Evolutionary conservation across 1,284 basidiomycete species (phyloP), one percentile per base, ranked within the genome.

Genomic region (Trichosporon asahii): DNA sequence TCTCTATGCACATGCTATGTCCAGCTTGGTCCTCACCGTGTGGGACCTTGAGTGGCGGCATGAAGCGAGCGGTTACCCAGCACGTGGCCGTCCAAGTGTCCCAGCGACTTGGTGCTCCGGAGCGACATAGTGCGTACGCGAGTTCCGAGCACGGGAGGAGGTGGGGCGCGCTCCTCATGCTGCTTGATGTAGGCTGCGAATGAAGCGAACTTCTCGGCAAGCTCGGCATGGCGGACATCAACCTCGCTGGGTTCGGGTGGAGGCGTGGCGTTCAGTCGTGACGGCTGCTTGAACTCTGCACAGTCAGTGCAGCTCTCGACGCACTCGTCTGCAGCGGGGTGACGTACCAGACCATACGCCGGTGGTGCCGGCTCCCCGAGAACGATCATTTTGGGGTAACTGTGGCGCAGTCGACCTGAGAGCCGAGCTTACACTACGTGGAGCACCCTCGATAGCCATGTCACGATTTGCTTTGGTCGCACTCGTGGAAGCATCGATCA

Each of bases 261-360:
- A 1, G 66, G 69, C 21, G 69, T 67, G 14, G 64, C 57, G 18
- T 70, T 33, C 27, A 66, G 15, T 5, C 69, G 69, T 0, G 66
- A 65, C 4, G 69, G 69, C 2, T 15, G 63, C 14, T 68, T 68
- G 66, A 66, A 68, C 12, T 44, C 69, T 65, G 66, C n/a, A 27
- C 46, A 21, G 61, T 69, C 40, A 57, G 65, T 14, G 8, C 23
- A 7, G 2, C 21, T 11, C 27, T 9, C 15, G 31, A 9, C 31
- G n/a, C 11, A 8, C 31, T 8, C 31, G 31, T 8, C 4, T 4
- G 31, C 3, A 31, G 31, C 31, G 31, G 8, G 3, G 31, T 3
- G 3, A 60, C 55, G 12, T 60, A 60, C 55, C 55, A 11, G 25
- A 60, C 55, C 55, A 60, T 8, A 8, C 55, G 3, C 55, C 55